A percentile compares a stretch with the other conserved stretches of the same genome.
These are phyloP conservation scores for Arachis monticola DNA, from an alignment of 331 rosid genomes.

Conservation along the genomic window DNA sequence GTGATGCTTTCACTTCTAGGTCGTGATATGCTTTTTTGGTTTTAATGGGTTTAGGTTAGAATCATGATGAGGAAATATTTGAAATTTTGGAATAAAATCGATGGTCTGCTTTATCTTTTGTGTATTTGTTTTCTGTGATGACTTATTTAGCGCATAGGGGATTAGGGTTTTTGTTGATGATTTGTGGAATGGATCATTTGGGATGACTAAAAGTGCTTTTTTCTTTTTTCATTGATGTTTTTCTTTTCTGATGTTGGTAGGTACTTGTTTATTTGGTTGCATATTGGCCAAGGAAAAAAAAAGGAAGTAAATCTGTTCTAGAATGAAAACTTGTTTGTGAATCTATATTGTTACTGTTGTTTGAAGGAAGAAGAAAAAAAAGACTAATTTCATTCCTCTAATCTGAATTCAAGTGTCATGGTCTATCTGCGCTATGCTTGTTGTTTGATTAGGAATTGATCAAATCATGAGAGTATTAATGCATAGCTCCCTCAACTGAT, in stretches of 20 bases:
- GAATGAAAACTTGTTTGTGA: background rate
- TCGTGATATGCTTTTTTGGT: background rate
- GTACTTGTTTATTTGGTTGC: background rate
- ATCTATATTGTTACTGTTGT: background rate
- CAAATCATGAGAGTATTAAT: background rate
- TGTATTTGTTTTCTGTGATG: background rate
- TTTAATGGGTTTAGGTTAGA: background rate
- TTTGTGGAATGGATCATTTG: background rate
- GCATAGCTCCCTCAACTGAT: too few relatives aligned
- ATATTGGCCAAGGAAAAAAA: background rate
- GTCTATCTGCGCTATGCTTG: background rate
- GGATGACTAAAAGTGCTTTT: background rate
- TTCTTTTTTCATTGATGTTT: background rate
- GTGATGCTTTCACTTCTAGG: background rate
- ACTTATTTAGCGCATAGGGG: background rate
- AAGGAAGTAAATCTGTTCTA: background rate
- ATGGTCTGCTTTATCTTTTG: background rate
- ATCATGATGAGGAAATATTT: background rate
- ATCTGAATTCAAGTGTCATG: background rate
- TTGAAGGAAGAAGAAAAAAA: background rate
- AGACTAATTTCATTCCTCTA: background rate
- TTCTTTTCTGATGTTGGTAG: background rate
- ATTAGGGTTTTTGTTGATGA: background rate
- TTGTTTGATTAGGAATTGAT: background rate
- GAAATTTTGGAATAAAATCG: background rate